These are phyloP conservation scores for Meyerozyma smithsonii DNA, from an alignment of 1,139 yeast species.

Conservation along the genomic window DNA sequence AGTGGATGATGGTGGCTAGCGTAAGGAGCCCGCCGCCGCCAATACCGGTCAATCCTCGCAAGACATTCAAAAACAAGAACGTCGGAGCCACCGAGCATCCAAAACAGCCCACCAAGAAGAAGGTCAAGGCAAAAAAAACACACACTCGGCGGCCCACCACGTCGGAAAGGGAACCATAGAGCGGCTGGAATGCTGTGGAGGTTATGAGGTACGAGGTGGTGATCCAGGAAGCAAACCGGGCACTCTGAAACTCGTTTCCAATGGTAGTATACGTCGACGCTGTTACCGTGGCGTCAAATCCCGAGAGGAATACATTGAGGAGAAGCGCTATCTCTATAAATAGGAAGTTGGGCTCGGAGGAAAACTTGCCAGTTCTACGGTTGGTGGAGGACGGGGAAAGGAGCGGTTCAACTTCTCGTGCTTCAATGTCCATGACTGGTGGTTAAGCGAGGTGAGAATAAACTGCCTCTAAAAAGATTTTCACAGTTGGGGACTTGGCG, in stretches of 20 bases:
- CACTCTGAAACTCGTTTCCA: slow-evolving; percentile 27
- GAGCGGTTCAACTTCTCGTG: not conserved
- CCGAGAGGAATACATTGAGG: slow-evolving; percentile 20
- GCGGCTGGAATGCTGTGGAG: slow-evolving; percentile 27
- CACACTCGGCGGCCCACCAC: slow-evolving; percentile 45
- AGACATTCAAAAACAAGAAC: slow-evolving; percentile 8
- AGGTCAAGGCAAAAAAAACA: slow-evolving; percentile 18
- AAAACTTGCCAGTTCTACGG: slow-evolving; percentile 6
- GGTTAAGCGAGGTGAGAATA: not conserved
- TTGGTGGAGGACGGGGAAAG: not conserved
- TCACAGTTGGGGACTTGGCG: too few relatives aligned
- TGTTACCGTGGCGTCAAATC: slow-evolving; percentile 12
- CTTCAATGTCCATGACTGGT: not conserved
- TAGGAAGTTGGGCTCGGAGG: slow-evolving; percentile 12
- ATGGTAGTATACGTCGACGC: slow-evolving; percentile 13
- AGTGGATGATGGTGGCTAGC: slow-evolving; percentile 24
- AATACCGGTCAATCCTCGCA: slow-evolving; percentile 23
- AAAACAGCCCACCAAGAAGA: slow-evolving; percentile 15
- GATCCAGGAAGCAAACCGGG: slow-evolving; percentile 31
- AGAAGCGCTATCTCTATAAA: slow-evolving; percentile 22
- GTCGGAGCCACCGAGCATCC: slow-evolving; percentile 10
- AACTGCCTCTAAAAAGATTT: too few relatives aligned
- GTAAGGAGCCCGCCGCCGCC: slow-evolving; percentile 32
- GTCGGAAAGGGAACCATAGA: slow-evolving; percentile 51
- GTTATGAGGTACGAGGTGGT: slow-evolving; percentile 34